phyloP scores from a whole-genome alignment of 1,284 basidiomycete genomes.

The Retiboletus flavoniger region DNA sequence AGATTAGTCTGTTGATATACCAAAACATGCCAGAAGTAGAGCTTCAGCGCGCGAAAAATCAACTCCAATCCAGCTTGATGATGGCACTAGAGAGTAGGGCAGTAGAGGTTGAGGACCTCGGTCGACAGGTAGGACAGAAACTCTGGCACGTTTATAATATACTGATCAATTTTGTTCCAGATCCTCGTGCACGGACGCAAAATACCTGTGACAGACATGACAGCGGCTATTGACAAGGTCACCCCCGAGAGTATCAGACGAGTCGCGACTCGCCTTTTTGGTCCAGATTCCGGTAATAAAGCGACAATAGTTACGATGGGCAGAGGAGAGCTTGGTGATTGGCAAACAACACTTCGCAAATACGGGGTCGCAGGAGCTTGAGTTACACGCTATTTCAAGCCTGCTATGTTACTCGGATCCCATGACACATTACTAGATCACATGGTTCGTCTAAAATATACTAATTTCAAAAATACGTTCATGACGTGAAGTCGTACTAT shows the following conservation, averaged over 20 bases:
- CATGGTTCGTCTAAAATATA: neutral
- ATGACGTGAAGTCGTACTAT: neutral
- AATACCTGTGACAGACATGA: conserved; percentile 90
- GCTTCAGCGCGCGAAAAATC: conserved; percentile 89
- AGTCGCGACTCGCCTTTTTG: conserved; percentile 75
- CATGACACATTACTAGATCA: neutral
- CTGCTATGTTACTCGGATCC: neutral
- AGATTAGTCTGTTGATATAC: conserved; percentile 74
- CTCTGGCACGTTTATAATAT: neutral
- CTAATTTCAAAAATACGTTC: neutral
- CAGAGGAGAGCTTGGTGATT: conserved; percentile 64
- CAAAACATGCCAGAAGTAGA: conserved; percentile 67
- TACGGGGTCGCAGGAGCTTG: conserved; percentile 56
- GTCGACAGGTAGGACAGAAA: conserved; percentile 60
- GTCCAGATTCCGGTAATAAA: conserved; percentile 57
- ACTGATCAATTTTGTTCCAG: conserved; percentile 41
- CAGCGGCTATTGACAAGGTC: conserved; percentile 82
- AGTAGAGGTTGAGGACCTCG: conserved; percentile 89
- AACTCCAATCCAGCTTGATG: conserved; percentile 90
- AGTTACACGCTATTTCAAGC: conserved; percentile 1
- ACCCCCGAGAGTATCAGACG: conserved; percentile 67
- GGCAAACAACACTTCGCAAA: conserved; percentile 57
- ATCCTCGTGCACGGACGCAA: conserved; percentile 90
- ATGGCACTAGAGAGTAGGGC: conserved; percentile 94
- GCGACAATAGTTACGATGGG: conserved; percentile 76